Conservation (phyloP, 345 rosid species). For the Aurinia saxatilis region DNA sequence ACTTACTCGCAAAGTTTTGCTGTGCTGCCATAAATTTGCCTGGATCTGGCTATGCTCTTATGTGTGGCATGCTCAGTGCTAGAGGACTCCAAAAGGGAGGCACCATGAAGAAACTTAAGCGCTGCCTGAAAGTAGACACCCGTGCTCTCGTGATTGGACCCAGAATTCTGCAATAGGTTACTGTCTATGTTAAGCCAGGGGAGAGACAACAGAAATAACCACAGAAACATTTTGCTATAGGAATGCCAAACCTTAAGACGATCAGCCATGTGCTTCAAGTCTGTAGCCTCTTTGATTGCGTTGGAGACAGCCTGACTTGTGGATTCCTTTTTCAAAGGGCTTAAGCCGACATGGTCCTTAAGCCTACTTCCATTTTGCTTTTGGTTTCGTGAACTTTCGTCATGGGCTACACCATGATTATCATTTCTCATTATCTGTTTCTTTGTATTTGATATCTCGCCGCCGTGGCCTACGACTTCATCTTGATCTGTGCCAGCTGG, state of each 20-base stretch:
- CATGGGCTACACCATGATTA: slow-evolving; percentile 41
- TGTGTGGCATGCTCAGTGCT: slow-evolving; percentile 34
- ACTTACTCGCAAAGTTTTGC: slow-evolving; percentile 74
- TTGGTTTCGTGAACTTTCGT: slow-evolving; percentile 33
- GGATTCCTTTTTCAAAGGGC: slow-evolving; percentile 69
- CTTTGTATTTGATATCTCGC: slow-evolving; percentile 33
- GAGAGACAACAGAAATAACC: background rate
- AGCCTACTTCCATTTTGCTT: slow-evolving; percentile 46
- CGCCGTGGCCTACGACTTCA: slow-evolving; percentile 33
- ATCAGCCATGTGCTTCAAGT: slow-evolving; percentile 90
- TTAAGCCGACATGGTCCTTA: slow-evolving; percentile 49
- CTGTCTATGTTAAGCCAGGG: slow-evolving; percentile 14
- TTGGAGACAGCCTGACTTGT: slow-evolving; percentile 52
- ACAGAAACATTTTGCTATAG: slow-evolving; percentile 6
- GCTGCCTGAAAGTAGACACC: slow-evolving; percentile 67
- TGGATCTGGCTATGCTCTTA: slow-evolving; percentile 37
- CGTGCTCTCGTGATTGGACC: slow-evolving; percentile 50
- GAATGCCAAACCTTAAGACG: slow-evolving; percentile 59
- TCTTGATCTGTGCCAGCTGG: slow-evolving; percentile 41
- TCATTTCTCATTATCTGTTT: slow-evolving; percentile 40
- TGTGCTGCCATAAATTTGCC: slow-evolving; percentile 45
- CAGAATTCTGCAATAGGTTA: slow-evolving; percentile 37
- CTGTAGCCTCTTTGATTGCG: slow-evolving; percentile 90
- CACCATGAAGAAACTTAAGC: slow-evolving; percentile 64
- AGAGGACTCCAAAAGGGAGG: slow-evolving; percentile 54